Base-by-base conservation (phyloP, 169 alveolate genomes). In the Hepatocystis sp. region DNA sequence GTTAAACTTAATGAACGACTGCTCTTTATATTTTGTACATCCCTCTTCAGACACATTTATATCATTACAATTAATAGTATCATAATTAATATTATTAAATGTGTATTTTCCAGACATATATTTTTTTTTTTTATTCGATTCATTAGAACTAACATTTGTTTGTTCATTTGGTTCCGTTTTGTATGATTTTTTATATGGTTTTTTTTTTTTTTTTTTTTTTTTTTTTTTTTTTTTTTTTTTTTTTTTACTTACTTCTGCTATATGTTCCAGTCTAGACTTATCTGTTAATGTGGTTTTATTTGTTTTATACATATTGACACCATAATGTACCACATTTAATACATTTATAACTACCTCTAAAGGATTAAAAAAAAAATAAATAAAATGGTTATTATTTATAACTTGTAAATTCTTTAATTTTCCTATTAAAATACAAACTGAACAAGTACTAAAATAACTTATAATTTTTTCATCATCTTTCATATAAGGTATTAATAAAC, bases 401-500 rank as follows among this genome's bases (percentile, higher is more conserved):
- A 81, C 27, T 47, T 34, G 46, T 5, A 27, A 19, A 13, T 55
- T 64, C 23, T 46, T 32, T 34, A 81, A 47, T 42, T 61, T 81
- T 3, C 68, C 89, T 51, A 81, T 25, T 15, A 81, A 28, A 28
- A 58, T 46, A 13, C 81, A 61, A 39, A 81, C 55, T 39, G 81
- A 81, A 30, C 84, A 81, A 17, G 51, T 42, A 44, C 84, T 81
- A 21, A 81, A 23, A 55, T 61, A 81, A 23, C 84, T 34, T 7
- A 81, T 81, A 51, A 81, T 63, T 28, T 42, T 51, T 63, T 81
- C 68, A 2, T 63, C 30, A 55, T 81, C 89, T 42, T 49, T 81
- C n/a, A 81, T 55, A 44, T 81, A 81, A 4, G 89, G 89, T 19
- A 81, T 81, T 63, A 81, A 42, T 8, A 81, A 28, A 1, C 68